Evolutionary conservation across 2,329 filamentous ascomycete genomes (phyloP).

Genomic region (Trichoderma sp.): DNA sequence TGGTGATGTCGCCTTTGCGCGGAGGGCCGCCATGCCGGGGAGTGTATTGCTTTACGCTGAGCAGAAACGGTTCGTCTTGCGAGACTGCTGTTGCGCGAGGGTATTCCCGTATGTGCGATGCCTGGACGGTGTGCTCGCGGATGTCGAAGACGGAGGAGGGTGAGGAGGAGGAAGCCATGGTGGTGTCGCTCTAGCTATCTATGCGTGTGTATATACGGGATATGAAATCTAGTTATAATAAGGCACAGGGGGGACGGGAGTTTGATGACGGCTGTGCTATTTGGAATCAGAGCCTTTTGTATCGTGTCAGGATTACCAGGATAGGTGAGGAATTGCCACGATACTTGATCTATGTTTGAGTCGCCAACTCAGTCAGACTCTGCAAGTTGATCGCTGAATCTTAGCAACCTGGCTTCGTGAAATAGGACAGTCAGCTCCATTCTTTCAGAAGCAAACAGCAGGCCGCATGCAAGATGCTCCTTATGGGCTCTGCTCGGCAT

Average conservation of each 20-base stretch:
- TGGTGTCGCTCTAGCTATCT: not conserved
- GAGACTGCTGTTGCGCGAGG: constrained; percentile 68
- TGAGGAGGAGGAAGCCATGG: not conserved
- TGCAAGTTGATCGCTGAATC: not conserved
- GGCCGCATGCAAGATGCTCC: too few species aligned
- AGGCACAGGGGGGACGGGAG: not conserved
- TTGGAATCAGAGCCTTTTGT: not conserved
- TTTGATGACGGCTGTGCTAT: not conserved
- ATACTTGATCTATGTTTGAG: not conserved
- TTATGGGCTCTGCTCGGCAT: not conserved
- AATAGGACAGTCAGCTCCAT: not conserved
- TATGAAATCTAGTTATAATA: not conserved
- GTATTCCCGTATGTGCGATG: constrained; percentile 82
- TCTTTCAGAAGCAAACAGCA: not conserved
- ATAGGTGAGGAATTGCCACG: not conserved
- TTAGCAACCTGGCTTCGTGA: not conserved
- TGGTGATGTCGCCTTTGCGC: constrained; percentile 74
- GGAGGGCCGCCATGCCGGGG: constrained; percentile 70
- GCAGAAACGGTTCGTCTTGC: constrained; percentile 72
- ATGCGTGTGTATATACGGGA: not conserved
- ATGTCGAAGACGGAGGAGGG: constrained; percentile 55
- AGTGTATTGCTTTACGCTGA: constrained; percentile 86
- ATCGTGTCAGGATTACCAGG: not conserved
- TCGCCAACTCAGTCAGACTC: not conserved
- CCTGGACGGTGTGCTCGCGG: constrained; percentile 71